phyloP scores from a whole-genome alignment of 768 basidiomycete species.

The Kwoniella shandongensis region DNA sequence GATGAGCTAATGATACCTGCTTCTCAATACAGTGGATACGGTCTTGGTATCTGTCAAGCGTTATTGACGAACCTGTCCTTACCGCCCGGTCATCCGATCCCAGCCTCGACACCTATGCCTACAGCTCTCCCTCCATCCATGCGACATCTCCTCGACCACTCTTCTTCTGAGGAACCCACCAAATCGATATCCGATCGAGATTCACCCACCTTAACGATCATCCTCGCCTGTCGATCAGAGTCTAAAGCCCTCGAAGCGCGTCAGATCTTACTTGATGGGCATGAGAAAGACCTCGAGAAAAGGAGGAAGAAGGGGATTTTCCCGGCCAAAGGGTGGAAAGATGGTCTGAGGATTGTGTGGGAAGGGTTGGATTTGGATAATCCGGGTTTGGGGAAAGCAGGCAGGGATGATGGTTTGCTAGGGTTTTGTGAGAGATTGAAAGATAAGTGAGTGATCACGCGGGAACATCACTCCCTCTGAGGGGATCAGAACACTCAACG shows the following conservation, averaged over 20 bases:
- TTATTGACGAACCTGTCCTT: constrained; percentile 48
- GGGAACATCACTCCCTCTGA: too few species aligned
- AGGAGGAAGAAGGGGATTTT: constrained; percentile 27
- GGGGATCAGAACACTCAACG: too few species aligned
- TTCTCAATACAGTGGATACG: constrained; percentile 46
- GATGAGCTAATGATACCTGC: not conserved
- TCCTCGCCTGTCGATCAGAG: constrained; percentile 50
- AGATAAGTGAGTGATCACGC: constrained; percentile 38
- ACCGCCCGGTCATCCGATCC: constrained; percentile 21
- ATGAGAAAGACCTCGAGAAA: constrained; percentile 32
- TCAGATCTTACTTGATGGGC: constrained; percentile 27
- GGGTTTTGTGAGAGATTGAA: constrained; percentile 44
- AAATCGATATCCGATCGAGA: not conserved
- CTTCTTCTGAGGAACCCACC: constrained; percentile 9
- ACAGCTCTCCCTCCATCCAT: constrained; percentile 27
- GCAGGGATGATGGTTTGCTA: constrained; percentile 42
- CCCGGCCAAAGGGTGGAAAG: constrained; percentile 42
- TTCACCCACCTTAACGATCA: constrained; percentile 48
- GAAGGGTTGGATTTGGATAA: constrained; percentile 48
- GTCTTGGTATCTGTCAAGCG: constrained; percentile 49
- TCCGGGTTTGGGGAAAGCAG: constrained; percentile 24
- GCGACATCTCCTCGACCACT: constrained; percentile 6
- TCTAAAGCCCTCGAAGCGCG: constrained; percentile 38
- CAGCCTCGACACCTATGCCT: constrained; percentile 25
- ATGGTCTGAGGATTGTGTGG: constrained; percentile 45